Evolutionary conservation across 2,329 filamentous ascomycete species (phyloP), one percentile per base, ranked within the genome.

Genomic region (Monosporascus sp.): DNA sequence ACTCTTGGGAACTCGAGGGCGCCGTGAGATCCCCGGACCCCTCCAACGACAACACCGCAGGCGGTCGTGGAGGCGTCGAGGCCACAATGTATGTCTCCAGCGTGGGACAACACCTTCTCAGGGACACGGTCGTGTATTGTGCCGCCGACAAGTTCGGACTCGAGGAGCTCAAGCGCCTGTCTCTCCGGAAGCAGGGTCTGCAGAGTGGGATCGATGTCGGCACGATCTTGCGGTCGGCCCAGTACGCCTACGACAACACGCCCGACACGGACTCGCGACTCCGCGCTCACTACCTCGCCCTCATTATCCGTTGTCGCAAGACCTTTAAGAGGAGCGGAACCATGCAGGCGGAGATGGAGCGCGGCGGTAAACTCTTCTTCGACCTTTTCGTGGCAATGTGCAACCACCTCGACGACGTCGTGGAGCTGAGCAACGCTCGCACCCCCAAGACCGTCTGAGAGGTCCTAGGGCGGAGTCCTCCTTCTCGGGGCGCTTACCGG

Each of bases 321-420:
- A 96, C 91, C 68, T 97, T 97, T 75, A 97, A 96, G 87, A 86
- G 89, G 76, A 96, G 91, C 78, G 92, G 92, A 75, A 97, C 92
- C 74, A 96, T 97, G 91, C 92, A 97, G 82, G 87, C 89, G 78
- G 92, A 97, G 79, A 97, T 97, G 92, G 90, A 96, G 79, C 85
- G 85, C 74, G 91, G 92, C 72, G 91, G 84, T 76, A 92, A 92
- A 81, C 81, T 97, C 77, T 97, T 94, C 82, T 97, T 97, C 78
- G 92, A 97, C 81, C 80, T 97, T 74, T 97, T 97, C 74, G 92
- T 97, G 70, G 92, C 92, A 67, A 89, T 97, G 87, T 96, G 91
- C 81, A 97, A 96, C 77, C 92, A 96, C 78, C 88, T 97, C 69
- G 92, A 97, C 82, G 92, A 97, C 74, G 85, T 97, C 75, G 87